A percentile compares a stretch with the other conserved stretches of the same genome.
phyloP scores from a whole-genome alignment of 768 basidiomycete species.

The Vararia minispora region DNA sequence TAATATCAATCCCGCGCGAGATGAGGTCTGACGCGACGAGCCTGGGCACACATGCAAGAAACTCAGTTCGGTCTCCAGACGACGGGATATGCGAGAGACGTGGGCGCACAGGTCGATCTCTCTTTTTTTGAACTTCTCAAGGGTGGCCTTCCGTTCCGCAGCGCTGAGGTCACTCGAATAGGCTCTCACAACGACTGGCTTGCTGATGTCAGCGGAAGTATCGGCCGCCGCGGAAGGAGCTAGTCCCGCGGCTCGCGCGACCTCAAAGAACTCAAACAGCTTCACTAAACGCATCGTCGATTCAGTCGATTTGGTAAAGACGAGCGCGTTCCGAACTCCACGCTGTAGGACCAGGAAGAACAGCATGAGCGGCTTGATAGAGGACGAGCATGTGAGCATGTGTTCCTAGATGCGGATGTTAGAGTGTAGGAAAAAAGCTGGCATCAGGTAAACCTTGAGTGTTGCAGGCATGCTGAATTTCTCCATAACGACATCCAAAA shows the following conservation, averaged over 20 bases:
- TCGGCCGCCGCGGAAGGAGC: constrained; percentile 9
- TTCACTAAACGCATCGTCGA: constrained; percentile 74
- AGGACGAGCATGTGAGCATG: constrained; percentile 70
- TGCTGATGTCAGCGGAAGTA: constrained; percentile 13
- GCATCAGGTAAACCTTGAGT: constrained; percentile 43
- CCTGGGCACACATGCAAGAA: constrained; percentile 30
- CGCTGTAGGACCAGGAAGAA: constrained; percentile 70
- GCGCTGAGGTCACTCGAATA: constrained; percentile 83
- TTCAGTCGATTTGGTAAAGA: constrained; percentile 97
- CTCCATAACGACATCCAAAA: constrained; percentile 53
- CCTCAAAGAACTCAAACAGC: constrained; percentile 75
- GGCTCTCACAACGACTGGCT: constrained; percentile 39
- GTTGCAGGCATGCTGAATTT: constrained; percentile 75
- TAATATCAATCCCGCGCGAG: constrained; percentile 92
- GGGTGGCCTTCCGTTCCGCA: constrained; percentile 60
- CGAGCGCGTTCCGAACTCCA: constrained; percentile 57
- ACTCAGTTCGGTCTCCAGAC: constrained; percentile 1
- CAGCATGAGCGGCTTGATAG: constrained; percentile 80
- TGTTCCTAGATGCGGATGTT: constrained; percentile 47
- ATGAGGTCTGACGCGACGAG: constrained; percentile 95
- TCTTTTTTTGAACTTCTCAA: constrained; percentile 73
- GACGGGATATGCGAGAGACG: not conserved
- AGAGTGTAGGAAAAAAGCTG: constrained; percentile 2
- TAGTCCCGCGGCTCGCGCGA: constrained; percentile 24
- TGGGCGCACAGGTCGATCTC: constrained; percentile 69